Conservation (phyloP, 208 protist genomes). For the Trypanosomatidae sp. region DNA sequence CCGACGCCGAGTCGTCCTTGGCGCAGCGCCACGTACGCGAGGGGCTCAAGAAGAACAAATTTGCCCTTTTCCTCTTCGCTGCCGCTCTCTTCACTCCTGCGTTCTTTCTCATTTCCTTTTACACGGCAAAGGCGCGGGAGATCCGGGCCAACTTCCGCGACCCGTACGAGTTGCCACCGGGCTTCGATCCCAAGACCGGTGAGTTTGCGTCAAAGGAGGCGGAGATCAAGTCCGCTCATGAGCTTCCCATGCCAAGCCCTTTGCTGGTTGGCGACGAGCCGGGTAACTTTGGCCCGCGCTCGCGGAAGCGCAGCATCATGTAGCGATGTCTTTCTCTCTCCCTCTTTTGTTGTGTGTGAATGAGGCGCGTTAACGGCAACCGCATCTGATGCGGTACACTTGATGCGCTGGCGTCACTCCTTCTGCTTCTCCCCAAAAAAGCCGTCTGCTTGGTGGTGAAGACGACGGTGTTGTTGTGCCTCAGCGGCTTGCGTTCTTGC, state of each 20-base stretch:
- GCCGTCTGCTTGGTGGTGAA: no score
- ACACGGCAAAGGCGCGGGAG: constrained; percentile 56
- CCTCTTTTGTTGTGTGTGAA: no score
- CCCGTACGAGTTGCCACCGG: constrained; percentile 73
- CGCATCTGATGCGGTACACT: no score
- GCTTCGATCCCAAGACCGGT: constrained; percentile 68
- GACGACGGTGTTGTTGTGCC: no score
- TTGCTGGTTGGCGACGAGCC: constrained; percentile 53
- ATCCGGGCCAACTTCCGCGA: constrained; percentile 65
- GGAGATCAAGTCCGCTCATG: constrained; percentile 14
- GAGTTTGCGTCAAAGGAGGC: constrained; percentile 21
- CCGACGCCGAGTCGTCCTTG: constrained; percentile 58
- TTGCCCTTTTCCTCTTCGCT: constrained; percentile 51
- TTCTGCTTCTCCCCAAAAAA: no score
- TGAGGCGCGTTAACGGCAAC: no score
- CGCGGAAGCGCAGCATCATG: constrained; percentile 18
- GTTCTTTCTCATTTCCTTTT: constrained; percentile 63
- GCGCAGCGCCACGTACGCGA: constrained; percentile 71
- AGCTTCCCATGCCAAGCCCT: constrained; percentile 25
- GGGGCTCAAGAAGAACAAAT: constrained; percentile 75
- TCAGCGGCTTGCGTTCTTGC: no score
- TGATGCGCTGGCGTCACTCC: no score
- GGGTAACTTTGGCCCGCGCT: constrained; percentile 33
- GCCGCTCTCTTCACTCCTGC: constrained; percentile 47
- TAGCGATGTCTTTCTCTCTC: no score